Evolutionary conservation across 805 yeast species (phyloP).

Genomic region (Wickerhamomyces chaumierensis): DNA sequence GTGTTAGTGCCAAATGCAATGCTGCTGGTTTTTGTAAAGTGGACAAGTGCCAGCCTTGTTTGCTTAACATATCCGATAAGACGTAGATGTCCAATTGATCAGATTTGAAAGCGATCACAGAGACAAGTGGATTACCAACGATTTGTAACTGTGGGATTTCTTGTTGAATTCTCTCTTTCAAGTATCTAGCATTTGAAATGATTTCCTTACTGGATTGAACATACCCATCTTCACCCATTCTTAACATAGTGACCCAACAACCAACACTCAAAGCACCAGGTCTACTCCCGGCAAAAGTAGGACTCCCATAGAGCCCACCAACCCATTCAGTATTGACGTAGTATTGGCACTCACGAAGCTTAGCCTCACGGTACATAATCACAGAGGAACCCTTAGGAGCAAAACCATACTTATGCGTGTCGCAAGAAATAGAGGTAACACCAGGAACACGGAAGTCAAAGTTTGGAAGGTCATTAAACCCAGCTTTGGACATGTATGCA

Average conservation of each 20-base stretch:
- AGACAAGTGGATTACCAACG: slow-evolving; percentile 76
- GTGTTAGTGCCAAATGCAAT: slow-evolving; percentile 80
- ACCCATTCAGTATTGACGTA: slow-evolving; percentile 78
- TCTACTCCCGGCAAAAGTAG: slow-evolving; percentile 91
- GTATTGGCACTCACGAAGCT: slow-evolving; percentile 72
- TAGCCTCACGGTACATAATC: slow-evolving; percentile 70
- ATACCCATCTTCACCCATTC: slow-evolving; percentile 81
- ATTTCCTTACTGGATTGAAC: slow-evolving; percentile 53
- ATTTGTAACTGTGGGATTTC: slow-evolving; percentile 50
- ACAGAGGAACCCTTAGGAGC: slow-evolving; percentile 96
- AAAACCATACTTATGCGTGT: slow-evolving; percentile 97
- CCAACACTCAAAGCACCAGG: slow-evolving; percentile 98
- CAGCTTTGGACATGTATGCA: slow-evolving; percentile 63
- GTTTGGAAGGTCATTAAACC: slow-evolving; percentile 28
- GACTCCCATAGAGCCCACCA: slow-evolving; percentile 94
- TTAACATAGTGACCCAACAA: slow-evolving; percentile 89
- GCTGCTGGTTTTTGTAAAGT: slow-evolving; percentile 87
- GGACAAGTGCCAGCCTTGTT: slow-evolving; percentile 81
- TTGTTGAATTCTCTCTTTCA: slow-evolving; percentile 35
- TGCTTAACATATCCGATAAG: slow-evolving; percentile 57
- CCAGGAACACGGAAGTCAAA: slow-evolving; percentile 85
- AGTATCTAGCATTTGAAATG: slow-evolving; percentile 47
- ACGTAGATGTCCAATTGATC: slow-evolving; percentile 57
- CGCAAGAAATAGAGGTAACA: slow-evolving; percentile 98
- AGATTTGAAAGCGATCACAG: slow-evolving; percentile 75